Conservation (phyloP, 2,329 filamentous ascomycete genomes). For the Talaromyces marneffei region DNA sequence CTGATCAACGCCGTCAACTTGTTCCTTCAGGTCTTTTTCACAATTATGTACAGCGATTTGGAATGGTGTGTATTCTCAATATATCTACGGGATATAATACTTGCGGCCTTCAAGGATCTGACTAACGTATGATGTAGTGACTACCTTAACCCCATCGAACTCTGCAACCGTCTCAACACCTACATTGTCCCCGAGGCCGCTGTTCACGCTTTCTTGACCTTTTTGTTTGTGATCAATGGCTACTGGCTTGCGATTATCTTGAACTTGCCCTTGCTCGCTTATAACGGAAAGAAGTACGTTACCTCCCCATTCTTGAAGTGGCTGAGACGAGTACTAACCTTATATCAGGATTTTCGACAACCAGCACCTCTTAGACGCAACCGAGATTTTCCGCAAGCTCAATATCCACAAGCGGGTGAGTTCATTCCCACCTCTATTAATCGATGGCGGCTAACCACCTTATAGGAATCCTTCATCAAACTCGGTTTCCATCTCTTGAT, state of each 20-base stretch:
- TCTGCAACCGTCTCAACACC: slow-evolving; percentile 99
- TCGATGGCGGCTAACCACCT: slow-evolving; percentile 10
- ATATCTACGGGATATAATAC: neutral
- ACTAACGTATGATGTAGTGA: slow-evolving; percentile 57
- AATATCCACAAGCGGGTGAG: slow-evolving; percentile 97
- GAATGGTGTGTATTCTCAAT: slow-evolving; percentile 68
- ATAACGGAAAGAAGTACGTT: slow-evolving; percentile 91
- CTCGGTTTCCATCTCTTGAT: slow-evolving; percentile 97
- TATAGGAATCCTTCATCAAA: slow-evolving; percentile 95
- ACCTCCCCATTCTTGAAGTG: slow-evolving; percentile 34
- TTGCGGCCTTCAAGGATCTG: slow-evolving; percentile 6
- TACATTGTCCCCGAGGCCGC: slow-evolving; percentile 99
- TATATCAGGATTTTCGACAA: slow-evolving; percentile 84
- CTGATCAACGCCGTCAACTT: slow-evolving; percentile 99
- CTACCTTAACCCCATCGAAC: slow-evolving; percentile 99
- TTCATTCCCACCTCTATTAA: slow-evolving; percentile 4
- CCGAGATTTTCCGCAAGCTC: slow-evolving; percentile 97
- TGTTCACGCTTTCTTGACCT: slow-evolving; percentile 91
- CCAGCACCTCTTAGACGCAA: slow-evolving; percentile 92
- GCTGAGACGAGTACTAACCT: neutral
- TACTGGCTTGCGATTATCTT: slow-evolving; percentile 94
- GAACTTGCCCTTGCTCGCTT: slow-evolving; percentile 84
- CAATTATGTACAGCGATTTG: slow-evolving; percentile 99
- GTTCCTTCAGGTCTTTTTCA: slow-evolving; percentile 99
- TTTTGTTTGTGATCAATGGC: slow-evolving; percentile 95